Base-by-base conservation (phyloP, 2,329 filamentous ascomycete species). In the Macrophomina pseudophaseolina region DNA sequence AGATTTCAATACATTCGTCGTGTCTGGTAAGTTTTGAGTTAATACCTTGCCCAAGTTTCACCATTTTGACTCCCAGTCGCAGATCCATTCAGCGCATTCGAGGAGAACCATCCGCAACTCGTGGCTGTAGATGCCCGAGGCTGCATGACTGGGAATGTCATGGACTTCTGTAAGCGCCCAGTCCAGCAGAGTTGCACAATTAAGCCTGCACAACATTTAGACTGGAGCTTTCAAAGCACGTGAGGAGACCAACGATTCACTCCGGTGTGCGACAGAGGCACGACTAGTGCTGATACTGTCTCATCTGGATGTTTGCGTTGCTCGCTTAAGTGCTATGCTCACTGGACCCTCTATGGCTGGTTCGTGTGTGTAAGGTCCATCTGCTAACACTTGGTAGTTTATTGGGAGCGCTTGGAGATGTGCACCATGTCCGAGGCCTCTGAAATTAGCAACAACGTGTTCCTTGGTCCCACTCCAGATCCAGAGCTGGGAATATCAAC, bases 341-440 rank as follows among this genome's bases (percentile, higher is more conserved):
- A 8, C 30, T 4, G 14, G 18, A 23, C 8, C n/a, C 18, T n/a
- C 12, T 33, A 30, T 5, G 8, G 8, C 14, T 42, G 4, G 49
- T 23, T 23, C 28, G 33, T 32, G 32, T 59, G 18, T 54, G 48
- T 63, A 38, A 35, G 64, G 48, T 9, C 65, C 33, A 7, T 33
- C 23, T 40, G 46, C 40, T 68, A n/a, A 64, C 53, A 18, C 46
- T 42, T 11, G 23, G 18, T 49, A 86, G 84, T 92, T 75, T 90
- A 91, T 71, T 92, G 93, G 81, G 95, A 99, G 78, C 87, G 94
- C 66, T 80, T 87, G 59, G 95, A 99, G 80, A 98, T 99, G 94
- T 93, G 91, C 77, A 86, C 86, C 67, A 97, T 98, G 94, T 94
- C 94, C 11, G 88, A 88, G 72, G 90, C 94, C 3, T 93, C 93